These are phyloP conservation scores for Lactarius trivialis DNA, from an alignment of 768 basidiomycete species.

Conservation along the genomic window DNA sequence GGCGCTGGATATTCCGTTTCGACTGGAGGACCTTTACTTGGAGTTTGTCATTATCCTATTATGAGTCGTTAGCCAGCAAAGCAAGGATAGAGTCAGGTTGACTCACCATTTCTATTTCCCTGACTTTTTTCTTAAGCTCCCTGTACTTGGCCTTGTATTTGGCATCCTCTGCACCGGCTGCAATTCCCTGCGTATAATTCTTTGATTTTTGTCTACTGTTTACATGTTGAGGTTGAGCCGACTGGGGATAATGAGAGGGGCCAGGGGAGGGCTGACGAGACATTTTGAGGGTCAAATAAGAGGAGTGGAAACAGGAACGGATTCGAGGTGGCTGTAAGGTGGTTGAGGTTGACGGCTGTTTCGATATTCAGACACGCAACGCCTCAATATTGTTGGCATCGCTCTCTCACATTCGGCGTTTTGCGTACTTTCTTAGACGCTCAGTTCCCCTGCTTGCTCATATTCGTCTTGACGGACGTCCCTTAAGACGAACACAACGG, in stretches of 20 bases:
- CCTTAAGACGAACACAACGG: background rate
- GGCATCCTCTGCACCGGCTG: conserved; percentile 75
- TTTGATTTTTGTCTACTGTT: conserved; percentile 40
- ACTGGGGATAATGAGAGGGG: conserved; percentile 25
- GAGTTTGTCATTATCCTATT: conserved; percentile 83
- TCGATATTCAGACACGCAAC: conserved; percentile 8
- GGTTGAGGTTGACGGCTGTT: conserved; percentile 20
- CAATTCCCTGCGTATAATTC: conserved; percentile 51
- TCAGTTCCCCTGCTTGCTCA: background rate
- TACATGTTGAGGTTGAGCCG: conserved; percentile 9
- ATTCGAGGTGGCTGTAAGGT: conserved; percentile 29
- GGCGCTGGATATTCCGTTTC: conserved; percentile 76
- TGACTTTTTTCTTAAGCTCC: conserved; percentile 82
- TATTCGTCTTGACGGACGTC: background rate
- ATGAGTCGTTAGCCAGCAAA: conserved; percentile 1
- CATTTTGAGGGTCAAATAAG: conserved; percentile 47
- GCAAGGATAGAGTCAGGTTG: conserved; percentile 1
- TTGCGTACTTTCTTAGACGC: conserved; percentile 21
- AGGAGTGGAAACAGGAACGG: conserved; percentile 29
- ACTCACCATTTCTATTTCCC: conserved; percentile 76
- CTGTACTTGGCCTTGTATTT: conserved; percentile 87
- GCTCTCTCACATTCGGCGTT: conserved; percentile 34
- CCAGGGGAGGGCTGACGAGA: conserved; percentile 46
- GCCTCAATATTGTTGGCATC: conserved; percentile 15
- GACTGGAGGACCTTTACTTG: conserved; percentile 73